Conservation (phyloP, 2,329 filamentous ascomycete genomes). For the Colletotrichum cordylinicola region DNA sequence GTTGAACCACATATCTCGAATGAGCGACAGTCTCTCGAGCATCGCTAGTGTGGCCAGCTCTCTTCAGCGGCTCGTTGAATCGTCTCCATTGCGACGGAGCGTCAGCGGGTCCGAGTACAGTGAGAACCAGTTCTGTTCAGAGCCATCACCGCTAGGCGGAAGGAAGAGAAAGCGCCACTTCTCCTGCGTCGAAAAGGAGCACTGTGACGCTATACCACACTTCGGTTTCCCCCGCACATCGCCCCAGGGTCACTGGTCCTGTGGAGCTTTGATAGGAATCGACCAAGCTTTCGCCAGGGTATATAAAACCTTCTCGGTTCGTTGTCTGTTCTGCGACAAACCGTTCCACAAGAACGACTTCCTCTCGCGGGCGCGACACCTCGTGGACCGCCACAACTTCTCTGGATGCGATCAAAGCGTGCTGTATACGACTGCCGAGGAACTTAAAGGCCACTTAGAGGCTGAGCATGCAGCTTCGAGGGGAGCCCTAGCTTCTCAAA, state of each 20-base stretch:
- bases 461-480: not conserved
- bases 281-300: not conserved
- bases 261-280: not conserved
- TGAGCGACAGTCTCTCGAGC: not conserved
- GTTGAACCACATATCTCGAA: not conserved
- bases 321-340: not conserved
- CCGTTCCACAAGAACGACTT: not conserved
- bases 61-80: not conserved
- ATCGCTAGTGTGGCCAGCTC: not conserved
- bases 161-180: not conserved
- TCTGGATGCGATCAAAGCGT: not conserved
- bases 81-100: not conserved
- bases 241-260: not conserved
- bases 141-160: not conserved
- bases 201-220: not conserved
- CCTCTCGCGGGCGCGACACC: not conserved
- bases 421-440: not conserved
- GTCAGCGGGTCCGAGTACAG: not conserved
- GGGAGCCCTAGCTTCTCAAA: not conserved
- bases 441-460: not conserved
- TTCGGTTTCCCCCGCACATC: not conserved
- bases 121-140: not conserved
- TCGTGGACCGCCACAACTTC: not conserved
- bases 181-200: not conserved
- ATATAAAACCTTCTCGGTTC: not conserved